phyloP scores from a whole-genome alignment of 1,284 basidiomycete genomes.

The Hemileia vastatrix region DNA sequence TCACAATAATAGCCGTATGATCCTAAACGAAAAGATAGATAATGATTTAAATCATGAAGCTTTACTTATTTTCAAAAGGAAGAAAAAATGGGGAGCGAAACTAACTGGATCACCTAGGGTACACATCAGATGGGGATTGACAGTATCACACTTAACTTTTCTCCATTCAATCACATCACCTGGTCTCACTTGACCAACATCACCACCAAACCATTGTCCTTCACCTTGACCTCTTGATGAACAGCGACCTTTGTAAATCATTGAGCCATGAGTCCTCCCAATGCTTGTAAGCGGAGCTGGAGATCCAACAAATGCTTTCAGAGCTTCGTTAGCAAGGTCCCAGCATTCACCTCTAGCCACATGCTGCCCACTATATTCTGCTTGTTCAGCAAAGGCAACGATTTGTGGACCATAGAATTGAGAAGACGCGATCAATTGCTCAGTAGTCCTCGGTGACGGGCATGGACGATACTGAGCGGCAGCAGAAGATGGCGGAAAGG shows the following conservation, averaged over 20 bases:
- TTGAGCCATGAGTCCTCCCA: constrained; percentile 53
- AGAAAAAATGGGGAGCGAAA: neutral
- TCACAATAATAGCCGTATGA: constrained; percentile 17
- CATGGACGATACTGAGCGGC: constrained; percentile 47
- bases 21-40: constrained; percentile 3
- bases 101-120: constrained; percentile 20
- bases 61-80: neutral
- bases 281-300: constrained; percentile 51
- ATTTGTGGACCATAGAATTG: constrained; percentile 52
- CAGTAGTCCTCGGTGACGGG: constrained; percentile 44
- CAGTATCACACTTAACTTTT: constrained; percentile 10
- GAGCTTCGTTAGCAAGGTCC: constrained; percentile 53
- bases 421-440: constrained; percentile 47
- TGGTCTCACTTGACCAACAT: constrained; percentile 49
- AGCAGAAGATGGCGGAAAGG: constrained; percentile 43
- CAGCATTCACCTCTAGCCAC: constrained; percentile 55
- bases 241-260: constrained; percentile 51
- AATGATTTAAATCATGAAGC: neutral
- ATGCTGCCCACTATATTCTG: constrained; percentile 47
- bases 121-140: constrained; percentile 11
- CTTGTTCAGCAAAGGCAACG: constrained; percentile 51
- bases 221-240: constrained; percentile 27
- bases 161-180: constrained; percentile 55
- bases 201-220: constrained; percentile 54
- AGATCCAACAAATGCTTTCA: constrained; percentile 49